Base-by-base conservation (phyloP, 2,329 filamentous ascomycete genomes). In the Alternaria atra region DNA sequence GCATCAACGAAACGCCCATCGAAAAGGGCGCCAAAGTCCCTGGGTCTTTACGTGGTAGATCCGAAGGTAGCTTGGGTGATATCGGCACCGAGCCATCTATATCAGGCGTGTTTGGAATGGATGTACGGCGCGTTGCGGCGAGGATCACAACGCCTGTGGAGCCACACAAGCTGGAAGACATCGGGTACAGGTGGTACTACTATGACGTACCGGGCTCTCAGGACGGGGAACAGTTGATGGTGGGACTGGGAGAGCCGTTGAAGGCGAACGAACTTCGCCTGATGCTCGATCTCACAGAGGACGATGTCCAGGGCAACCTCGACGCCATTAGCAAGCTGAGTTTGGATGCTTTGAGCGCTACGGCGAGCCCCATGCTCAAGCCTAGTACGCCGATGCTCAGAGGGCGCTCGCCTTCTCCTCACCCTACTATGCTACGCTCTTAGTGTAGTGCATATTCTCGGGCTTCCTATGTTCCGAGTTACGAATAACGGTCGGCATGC, bases 71-170 rank as follows among this genome's bases (percentile, higher is more conserved):
- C 12, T 61, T 78, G 12, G 75, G 71, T 23, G 72, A 71, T 2
- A 63, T 75, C 23, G 75, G 70, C 59, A 67, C 60, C 48, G 75
- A 77, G 50, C 67, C 69, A 3, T 61, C 68, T 25, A 66, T 79
- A 43, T 78, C 75, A 30, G 76, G 75, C 51, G 69, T 79, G 6
- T 79, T 79, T 61, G 76, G 76, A 42, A 76, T 78, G 75, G 75
- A 79, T 35, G 68, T 79, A 10, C 63, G 75, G 39, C 66, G 71
- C 17, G 66, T 77, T 47, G 58, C 51, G 3, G 75, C 75, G 15
- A 66, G 73, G 40, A 67, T 78, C 52, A 74, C 75, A 1, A 73
- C 70, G 4, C 75, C 75, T 2, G 71, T 68, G 39, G 75, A 76
- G 57, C 76, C 76, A 15, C 76, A 79, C 53, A 37, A 39, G 20